Percentiles rank a stretch among this genome's conserved stretches.
Evolutionary conservation across 495 filamentous ascomycete genomes (phyloP).

Genomic region (Cercophora scortea): DNA sequence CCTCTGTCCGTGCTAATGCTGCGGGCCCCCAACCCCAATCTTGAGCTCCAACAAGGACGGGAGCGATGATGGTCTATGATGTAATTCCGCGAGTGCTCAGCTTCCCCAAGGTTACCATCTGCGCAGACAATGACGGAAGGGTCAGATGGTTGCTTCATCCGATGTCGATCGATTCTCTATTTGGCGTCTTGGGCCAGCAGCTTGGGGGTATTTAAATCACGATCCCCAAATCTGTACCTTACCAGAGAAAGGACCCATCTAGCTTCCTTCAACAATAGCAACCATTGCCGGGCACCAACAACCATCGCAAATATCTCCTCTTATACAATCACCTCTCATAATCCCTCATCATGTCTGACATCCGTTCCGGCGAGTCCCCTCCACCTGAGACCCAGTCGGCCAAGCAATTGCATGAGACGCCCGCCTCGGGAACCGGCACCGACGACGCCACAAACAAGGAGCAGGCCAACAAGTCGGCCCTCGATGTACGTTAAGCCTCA

Average conservation of each 20-base stretch:
- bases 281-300: background rate
- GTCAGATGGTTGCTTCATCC: background rate
- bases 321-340: background rate
- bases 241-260: too few relatives aligned
- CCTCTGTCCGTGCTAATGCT: too few relatives aligned
- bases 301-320: background rate
- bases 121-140: background rate
- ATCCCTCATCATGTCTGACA: slow-evolving; percentile 13
- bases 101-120: background rate
- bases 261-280: background rate
- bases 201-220: background rate
- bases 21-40: too few relatives aligned
- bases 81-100: slow-evolving; percentile 6
- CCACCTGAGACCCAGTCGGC: slow-evolving; percentile 60
- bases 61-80: slow-evolving; percentile 10
- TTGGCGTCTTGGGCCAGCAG: background rate
- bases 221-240: too few relatives aligned
- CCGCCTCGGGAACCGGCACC: slow-evolving; percentile 49
- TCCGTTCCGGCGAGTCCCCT: slow-evolving; percentile 66
- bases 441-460: slow-evolving; percentile 41
- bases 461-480: slow-evolving; percentile 36
- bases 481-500: slow-evolving; percentile 31
- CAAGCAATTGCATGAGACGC: slow-evolving; percentile 51
- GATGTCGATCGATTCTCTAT: background rate
- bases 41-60: too few relatives aligned